phyloP scores from a whole-genome alignment of 139 green algal species.

The Chlorella sorokiniana region DNA sequence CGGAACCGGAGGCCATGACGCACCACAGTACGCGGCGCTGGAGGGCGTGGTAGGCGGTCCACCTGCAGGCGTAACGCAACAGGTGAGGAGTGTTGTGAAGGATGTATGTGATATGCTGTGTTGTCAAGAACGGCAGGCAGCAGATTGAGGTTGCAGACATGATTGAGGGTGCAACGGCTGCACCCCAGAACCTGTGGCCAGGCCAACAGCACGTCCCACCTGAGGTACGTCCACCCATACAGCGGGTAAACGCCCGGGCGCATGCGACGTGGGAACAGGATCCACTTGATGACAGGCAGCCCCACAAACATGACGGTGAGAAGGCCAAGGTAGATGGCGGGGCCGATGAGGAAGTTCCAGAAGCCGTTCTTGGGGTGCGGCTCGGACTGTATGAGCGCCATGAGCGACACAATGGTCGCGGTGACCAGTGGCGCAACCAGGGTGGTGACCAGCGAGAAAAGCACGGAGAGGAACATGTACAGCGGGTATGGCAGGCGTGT shows the following conservation, averaged over 20 bases:
- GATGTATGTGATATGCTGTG: too few relatives aligned
- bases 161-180: too few relatives aligned
- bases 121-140: not conserved
- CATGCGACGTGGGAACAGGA: conserved; percentile 1
- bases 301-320: not conserved
- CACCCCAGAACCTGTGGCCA: too few relatives aligned
- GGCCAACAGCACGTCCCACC: conserved; percentile 10
- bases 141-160: too few relatives aligned
- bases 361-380: not conserved
- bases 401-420: not conserved
- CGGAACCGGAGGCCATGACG: too few relatives aligned
- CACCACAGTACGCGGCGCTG: not conserved
- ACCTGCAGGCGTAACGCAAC: not conserved
- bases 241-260: conserved; percentile 25
- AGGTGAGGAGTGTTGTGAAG: too few relatives aligned
- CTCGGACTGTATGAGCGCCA: not conserved
- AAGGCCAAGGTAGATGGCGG: not conserved
- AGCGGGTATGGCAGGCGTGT: not conserved
- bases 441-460: not conserved
- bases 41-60: not conserved
- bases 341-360: not conserved
- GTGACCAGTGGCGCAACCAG: not conserved
- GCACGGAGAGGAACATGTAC: not conserved
- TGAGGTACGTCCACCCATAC: conserved; percentile 27
- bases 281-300: not conserved